Percentiles rank a stretch among this genome's conserved stretches.
Conservation (phyloP, 1,284 basidiomycete genomes). For the Fomitopsis betulina region DNA sequence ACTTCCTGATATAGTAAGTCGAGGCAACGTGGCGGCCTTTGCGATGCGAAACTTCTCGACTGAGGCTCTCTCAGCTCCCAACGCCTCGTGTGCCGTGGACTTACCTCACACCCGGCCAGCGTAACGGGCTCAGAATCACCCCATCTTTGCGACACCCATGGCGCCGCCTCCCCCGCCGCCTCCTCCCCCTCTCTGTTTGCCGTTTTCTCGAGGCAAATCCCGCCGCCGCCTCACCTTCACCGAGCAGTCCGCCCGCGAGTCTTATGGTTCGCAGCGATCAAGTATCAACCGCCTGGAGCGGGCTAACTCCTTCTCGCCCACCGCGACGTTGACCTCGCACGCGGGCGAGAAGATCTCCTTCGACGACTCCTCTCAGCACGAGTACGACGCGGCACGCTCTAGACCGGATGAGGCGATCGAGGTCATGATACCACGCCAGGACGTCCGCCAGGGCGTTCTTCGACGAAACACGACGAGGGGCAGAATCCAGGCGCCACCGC, state of each 20-base stretch:
- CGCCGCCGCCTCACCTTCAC: constrained; percentile 25
- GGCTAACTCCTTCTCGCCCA: constrained; percentile 32
- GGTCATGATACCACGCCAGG: constrained; percentile 6
- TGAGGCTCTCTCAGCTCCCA: constrained; percentile 5
- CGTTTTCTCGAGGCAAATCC: constrained; percentile 23
- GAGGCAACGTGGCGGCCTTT: constrained; percentile 6
- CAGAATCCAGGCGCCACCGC: constrained; percentile 30
- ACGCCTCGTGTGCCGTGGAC: constrained; percentile 17
- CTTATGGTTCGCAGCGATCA: constrained; percentile 24
- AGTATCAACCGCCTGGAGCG: constrained; percentile 24
- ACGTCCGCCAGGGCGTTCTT: constrained; percentile 13
- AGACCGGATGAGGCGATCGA: constrained; percentile 24
- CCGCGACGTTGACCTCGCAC: constrained; percentile 34
- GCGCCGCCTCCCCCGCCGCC: constrained; percentile 26
- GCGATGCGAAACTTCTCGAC: constrained; percentile 6
- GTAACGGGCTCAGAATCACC: constrained; percentile 9
- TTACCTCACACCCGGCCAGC: constrained; percentile 10
- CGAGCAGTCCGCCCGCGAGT: constrained; percentile 20
- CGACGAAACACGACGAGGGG: constrained; percentile 18
- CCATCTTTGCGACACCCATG: constrained; percentile 26
- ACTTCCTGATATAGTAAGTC: constrained; percentile 6
- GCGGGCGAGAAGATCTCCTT: constrained; percentile 33
- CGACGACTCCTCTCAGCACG: constrained; percentile 32
- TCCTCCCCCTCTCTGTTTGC: constrained; percentile 25
- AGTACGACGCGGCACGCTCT: constrained; percentile 19